Conservation (phyloP, 1,284 basidiomycete genomes). For the Microbotryum scabiosae region DNA sequence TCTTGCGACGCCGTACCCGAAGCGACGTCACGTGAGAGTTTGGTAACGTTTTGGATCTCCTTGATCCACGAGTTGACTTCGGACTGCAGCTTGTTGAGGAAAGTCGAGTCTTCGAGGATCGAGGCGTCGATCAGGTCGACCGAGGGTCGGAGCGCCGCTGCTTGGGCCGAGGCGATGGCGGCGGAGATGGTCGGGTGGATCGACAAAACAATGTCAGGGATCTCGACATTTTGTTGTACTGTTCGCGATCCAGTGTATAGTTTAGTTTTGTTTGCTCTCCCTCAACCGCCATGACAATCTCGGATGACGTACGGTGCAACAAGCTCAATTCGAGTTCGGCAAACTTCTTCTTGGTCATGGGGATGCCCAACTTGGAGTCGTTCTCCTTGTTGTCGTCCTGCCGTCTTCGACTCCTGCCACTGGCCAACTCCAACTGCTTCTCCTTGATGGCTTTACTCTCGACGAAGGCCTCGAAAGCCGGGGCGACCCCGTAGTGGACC, state of each 20-base stretch:
- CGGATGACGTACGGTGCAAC: slow-evolving; percentile 51
- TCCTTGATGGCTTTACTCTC: slow-evolving; percentile 41
- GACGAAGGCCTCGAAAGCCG: slow-evolving; percentile 97
- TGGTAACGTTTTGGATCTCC: slow-evolving; percentile 92
- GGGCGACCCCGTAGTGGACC: slow-evolving; percentile 90
- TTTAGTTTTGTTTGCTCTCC: neutral
- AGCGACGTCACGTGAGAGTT: slow-evolving; percentile 78
- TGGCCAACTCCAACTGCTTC: neutral
- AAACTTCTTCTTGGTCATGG: slow-evolving; percentile 98
- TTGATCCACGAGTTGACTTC: slow-evolving; percentile 99
- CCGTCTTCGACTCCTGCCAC: slow-evolving; percentile 7
- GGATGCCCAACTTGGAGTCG: slow-evolving; percentile 68
- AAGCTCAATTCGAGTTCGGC: slow-evolving; percentile 95
- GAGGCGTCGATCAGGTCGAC: slow-evolving; percentile 67
- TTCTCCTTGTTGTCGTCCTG: slow-evolving; percentile 58
- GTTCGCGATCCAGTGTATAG: neutral
- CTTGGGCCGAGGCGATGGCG: slow-evolving; percentile 69
- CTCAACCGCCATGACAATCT: neutral
- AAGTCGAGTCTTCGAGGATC: slow-evolving; percentile 73
- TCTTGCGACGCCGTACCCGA: slow-evolving; percentile 96
- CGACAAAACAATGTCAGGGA: slow-evolving; percentile 87
- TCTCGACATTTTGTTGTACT: slow-evolving; percentile 96
- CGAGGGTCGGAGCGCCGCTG: slow-evolving; percentile 54
- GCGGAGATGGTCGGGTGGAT: slow-evolving; percentile 84
- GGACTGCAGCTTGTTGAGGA: slow-evolving; percentile 86